Base-by-base conservation (phyloP, 495 filamentous ascomycete genomes). In the Chaetomidium leptoderma region DNA sequence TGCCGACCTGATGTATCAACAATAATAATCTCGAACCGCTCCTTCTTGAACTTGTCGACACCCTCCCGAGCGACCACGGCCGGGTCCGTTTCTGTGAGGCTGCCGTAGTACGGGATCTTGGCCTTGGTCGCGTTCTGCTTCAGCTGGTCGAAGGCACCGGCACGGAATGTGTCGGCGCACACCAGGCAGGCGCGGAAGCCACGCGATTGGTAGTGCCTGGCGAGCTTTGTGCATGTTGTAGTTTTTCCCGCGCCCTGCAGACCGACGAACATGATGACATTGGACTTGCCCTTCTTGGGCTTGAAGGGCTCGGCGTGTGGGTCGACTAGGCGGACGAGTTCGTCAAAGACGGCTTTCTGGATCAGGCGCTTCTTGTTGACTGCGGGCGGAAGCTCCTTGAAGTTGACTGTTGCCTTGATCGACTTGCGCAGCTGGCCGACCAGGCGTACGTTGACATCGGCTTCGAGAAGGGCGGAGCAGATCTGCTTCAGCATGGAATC, bases 211-310 rank as follows among this genome's bases (percentile, higher is more conserved):
- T 97, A 99, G 77, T 95, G 91, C 53, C 95, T 79, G 35, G 93
- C 93, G 36, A 99, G 80, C 72, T 99, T 99, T 29, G 93, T 99
- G 79, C 93, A 99, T 1, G 92, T 92, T 1, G 93, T 99, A 9
- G 93, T 99, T 71, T 99, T 99, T 68, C 93, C 93, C 14, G 92
- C 86, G 75, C 93, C 93, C 69, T 99, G 93, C 42, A 99, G 77
- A 69, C 93, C 93, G 56, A 99, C 95, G 63, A 99, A 97, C 93
- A 99, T 99, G 69, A 99, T 96, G 63, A 97, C 88, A 72, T 96
- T 97, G 44, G 87, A 76, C 64, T 92, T 93, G 55, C 90, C 90
- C 72, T 99, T 99, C 78, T 93, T 96, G 23, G 95, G 93, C 63
- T 93, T 91, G 81, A 96, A 99, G 0, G 92, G 86, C 57, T 96